Evolutionary conservation across 148 eudicot genomes (phyloP), one percentile per base, ranked within the genome.

Genomic region (Fagopyrum esculentum): DNA sequence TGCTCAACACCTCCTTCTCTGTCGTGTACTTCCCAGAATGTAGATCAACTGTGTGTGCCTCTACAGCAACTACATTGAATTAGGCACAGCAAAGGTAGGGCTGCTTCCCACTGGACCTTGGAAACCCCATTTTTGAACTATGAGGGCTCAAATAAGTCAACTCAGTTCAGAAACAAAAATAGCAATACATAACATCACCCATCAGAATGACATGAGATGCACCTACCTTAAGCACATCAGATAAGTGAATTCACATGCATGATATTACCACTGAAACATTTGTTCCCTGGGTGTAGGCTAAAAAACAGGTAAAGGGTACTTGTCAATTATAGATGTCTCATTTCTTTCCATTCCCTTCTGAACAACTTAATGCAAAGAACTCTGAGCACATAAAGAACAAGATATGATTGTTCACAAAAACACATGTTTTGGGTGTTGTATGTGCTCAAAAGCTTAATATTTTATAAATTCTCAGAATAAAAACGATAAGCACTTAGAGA

Each of bases 321-420:
- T 49, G 11, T 12, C 52, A 9, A 49, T 49, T 49, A 49, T 49
- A 49, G 52, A 49, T 49, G 2, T 8, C 52, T 49, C 12, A 49
- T 49, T 49, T 12, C 12, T 49, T 49, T 49, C 52, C 52, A 9
- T 12, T 35, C 52, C 52, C 12, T 8, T 49, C 15, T 29, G 69
- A 22, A 22, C 13, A 7, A 63, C 69, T 43, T 63, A 3, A 63
- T 29, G 6, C 16, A 30, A 63, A 63, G 45, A 13, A 30, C 44
- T 63, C 29, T 63, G 44, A 30, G 45, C 69, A 30, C 69, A 66
- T 66, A 45, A 66, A 29, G 47, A 17, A 66, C 69, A 63, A 29
- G 45, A 29, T 63, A 43, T 63, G 44, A 63, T 44, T 4, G n/a
- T 29, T 13, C 29, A 63, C 6, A 63, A 44, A 29, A 63, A 43